phyloP scores from a whole-genome alignment of 2,329 filamentous ascomycete species.

The Claviceps pusilla region DNA sequence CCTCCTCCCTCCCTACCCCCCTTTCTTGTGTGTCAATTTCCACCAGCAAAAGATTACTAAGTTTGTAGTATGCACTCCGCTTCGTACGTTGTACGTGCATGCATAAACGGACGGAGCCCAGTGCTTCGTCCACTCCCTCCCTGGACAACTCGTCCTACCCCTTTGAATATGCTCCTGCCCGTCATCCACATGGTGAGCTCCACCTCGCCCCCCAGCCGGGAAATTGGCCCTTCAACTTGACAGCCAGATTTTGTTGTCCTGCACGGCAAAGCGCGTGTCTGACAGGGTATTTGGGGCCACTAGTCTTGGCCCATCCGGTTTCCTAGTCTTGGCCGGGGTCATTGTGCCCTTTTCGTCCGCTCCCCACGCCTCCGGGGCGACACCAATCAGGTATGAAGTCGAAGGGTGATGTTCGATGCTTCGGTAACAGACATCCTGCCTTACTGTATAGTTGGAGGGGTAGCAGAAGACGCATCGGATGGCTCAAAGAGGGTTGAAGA shows the following conservation, averaged over 20 bases:
- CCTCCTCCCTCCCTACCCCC: neutral
- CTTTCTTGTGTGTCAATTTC: neutral
- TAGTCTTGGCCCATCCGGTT: conserved; percentile 1
- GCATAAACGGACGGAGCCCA: neutral
- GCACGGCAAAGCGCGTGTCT: neutral
- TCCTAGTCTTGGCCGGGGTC: conserved; percentile 1
- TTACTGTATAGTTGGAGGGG: neutral
- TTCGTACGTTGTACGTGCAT: neutral
- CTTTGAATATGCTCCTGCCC: conserved; percentile 3
- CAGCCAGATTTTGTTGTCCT: neutral
- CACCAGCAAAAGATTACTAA: neutral
- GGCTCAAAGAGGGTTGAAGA: neutral
- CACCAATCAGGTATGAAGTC: conserved; percentile 1
- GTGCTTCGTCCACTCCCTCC: neutral
- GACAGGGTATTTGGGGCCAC: neutral
- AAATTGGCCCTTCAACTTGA: conserved; percentile 10
- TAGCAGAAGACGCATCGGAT: neutral
- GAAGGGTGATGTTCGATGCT: neutral
- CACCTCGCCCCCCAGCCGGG: conserved; percentile 8
- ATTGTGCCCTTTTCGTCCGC: conserved; percentile 1
- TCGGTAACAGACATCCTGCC: neutral
- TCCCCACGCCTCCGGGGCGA: neutral
- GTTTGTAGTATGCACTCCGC: neutral
- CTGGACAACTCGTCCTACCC: conserved; percentile 2
- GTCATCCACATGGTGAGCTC: conserved; percentile 7